Evolutionary conservation across 495 filamentous ascomycete genomes (phyloP), one percentile per base, ranked within the genome.

Genomic region (Aspergillus baeticus): DNA sequence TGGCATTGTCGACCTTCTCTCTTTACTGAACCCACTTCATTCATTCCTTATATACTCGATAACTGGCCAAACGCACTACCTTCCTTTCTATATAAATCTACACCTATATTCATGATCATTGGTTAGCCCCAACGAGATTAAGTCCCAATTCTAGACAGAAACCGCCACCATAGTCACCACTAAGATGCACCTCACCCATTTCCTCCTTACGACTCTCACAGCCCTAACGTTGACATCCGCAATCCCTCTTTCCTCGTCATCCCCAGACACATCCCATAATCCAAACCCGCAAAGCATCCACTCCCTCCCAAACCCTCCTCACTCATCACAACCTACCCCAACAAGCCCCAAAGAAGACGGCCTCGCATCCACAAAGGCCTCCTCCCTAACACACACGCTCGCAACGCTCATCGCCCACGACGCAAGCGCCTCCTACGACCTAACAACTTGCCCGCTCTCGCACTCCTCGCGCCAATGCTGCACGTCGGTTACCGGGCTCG

Each of bases 401-500:
- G 42, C 33, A 44, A 34, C 52, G 14, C 42, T 31, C 2, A 22
- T 39, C n/a, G 42, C 52, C 20, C 17, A 45, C 42, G 34, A 48
- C 20, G 41, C 38, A 46, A 3, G 45, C 55, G 21, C 49, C 2
- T 34, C 38, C 37, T 22, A 18, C 20, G 20, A 50, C n/a, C 43
- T 37, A 6, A 35, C 39, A 22, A 38, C 53, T 7, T 49, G 51
- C 29, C 36, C 49, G n/a, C 13, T 22, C 26, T 4, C 38, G 10
- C 54, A 41, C 44, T 11, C 17, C 14, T 62, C 54, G 22, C 73
- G 71, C 42, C 54, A 63, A 42, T 76, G 71, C 67, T 74, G 73
- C 46, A 51, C 54, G 49, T 60, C 59, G 1, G n/a, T 76, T 3
- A 37, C 63, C n/a, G 10, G 58, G 18, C 36, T 66, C 0, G 55